These are phyloP conservation scores for Incumbomyces lentus DNA, from an alignment of 2,329 filamentous ascomycete genomes.

Conservation along the genomic window DNA sequence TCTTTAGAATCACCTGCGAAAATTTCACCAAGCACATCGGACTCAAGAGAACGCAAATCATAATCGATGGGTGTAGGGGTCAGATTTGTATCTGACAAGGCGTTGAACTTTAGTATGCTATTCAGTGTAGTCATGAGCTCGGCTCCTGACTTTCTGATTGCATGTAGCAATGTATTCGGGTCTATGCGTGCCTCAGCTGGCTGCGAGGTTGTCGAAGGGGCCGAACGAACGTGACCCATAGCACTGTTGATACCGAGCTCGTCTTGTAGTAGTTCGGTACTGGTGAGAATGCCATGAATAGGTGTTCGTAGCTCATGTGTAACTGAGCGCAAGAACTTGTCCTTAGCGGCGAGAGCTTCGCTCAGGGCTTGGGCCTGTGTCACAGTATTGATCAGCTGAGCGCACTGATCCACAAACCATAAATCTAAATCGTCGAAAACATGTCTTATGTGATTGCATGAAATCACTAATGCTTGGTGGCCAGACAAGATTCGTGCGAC, in stretches of 20 bases:
- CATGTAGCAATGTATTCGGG: too few relatives aligned
- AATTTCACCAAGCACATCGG: constrained; percentile 25
- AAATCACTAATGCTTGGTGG: constrained; percentile 30
- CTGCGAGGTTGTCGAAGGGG: too few relatives aligned
- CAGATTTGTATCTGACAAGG: constrained; percentile 8
- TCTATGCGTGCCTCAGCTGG: too few relatives aligned
- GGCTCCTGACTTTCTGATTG: constrained; percentile 32
- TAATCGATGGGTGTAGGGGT: constrained; percentile 8
- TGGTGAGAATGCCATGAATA: constrained; percentile 38
- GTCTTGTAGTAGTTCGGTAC: constrained; percentile 33
- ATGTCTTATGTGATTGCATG: constrained; percentile 32
- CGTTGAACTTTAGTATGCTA: constrained; percentile 34
- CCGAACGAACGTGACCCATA: too few relatives aligned
- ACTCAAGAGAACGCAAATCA: constrained; percentile 23
- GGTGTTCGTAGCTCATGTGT: constrained; percentile 41
- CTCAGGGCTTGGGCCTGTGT: constrained; percentile 31
- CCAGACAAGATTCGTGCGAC: constrained; percentile 18
- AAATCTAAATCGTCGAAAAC: constrained; percentile 40
- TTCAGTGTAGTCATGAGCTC: constrained; percentile 38
- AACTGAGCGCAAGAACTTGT: constrained; percentile 36
- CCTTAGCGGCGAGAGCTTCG: constrained; percentile 36
- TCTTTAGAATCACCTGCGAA: constrained; percentile 24
- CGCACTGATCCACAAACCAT: constrained; percentile 36
- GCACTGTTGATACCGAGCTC: constrained; percentile 22
- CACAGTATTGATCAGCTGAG: constrained; percentile 28